Conservation (phyloP, 2,329 filamentous ascomycete species). For the Chaetomium globosum region DNA sequence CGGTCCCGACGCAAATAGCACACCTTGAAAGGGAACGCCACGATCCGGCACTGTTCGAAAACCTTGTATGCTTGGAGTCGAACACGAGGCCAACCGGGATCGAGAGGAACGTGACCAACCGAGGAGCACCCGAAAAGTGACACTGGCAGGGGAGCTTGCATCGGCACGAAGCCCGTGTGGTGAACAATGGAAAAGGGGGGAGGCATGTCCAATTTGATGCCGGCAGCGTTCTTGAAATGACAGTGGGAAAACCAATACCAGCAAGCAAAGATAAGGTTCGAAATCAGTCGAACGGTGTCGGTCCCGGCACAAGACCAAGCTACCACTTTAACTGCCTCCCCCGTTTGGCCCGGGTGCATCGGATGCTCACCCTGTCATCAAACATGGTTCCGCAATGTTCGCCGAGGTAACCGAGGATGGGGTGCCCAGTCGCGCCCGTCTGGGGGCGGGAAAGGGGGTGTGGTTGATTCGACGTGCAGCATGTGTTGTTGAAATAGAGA, state of each 20-base stretch:
- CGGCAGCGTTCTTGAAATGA: neutral
- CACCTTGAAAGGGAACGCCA: constrained; percentile 19
- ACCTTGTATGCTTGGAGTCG: constrained; percentile 4
- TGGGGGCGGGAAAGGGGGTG: neutral
- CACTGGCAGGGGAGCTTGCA: constrained; percentile 3
- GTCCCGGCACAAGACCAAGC: neutral
- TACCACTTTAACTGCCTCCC: neutral
- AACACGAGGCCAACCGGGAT: constrained; percentile 9
- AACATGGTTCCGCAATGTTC: constrained; percentile 11
- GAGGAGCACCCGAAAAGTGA: constrained; percentile 7
- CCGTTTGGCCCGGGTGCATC: neutral
- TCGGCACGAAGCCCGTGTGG: constrained; percentile 6
- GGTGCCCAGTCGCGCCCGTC: neutral
- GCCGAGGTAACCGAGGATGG: neutral
- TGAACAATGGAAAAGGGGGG: neutral
- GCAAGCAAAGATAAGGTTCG: neutral
- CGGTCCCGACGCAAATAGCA: neutral
- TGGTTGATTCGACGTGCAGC: neutral
- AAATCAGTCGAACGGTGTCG: neutral
- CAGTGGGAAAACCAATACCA: neutral
- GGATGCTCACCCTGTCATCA: neutral
- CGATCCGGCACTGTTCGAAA: constrained; percentile 24
- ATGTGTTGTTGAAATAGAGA: neutral
- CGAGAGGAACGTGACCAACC: neutral
- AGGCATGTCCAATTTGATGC: constrained; percentile 1